Evolutionary conservation across 345 rosid genomes (phyloP), one percentile per base, ranked within the genome.

Genomic region (Hypericum androsaemum): DNA sequence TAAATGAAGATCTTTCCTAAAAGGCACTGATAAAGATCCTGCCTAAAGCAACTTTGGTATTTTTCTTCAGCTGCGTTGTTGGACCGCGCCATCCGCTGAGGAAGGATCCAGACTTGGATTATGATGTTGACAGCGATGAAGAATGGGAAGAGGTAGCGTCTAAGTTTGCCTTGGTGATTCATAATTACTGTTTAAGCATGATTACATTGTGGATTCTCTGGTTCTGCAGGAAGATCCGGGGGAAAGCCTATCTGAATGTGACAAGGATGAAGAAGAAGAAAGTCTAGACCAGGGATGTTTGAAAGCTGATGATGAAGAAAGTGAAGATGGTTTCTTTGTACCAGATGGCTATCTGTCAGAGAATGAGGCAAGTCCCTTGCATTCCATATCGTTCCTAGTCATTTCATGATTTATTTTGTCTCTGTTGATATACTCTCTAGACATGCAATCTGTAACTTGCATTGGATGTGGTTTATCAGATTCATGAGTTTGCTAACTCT

Each of bases 341-440:
- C 97, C 98, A 55, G 94, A 92, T 76, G 98, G 98, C 16, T 92
- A 92, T 74, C 81, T 92, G 54, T 92, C 97, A 32, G 90, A 92
- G 65, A 78, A 88, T 61, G 97, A 92, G 95, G 98, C 85, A 62
- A 16, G 51, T 22, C 32, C 4, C 32, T 22, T 22, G 32, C 4
- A 4, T 22, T 22, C 32, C 32, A 22, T 22, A 22, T 22, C 32
- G 4, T 22, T 22, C 32, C 32, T 22, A 22, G 32, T 22, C 32
- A 22, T 22, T 4, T 22, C 32, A 4, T 22, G 32, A 22, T 22
- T 22, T 1, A 22, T 22, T 49, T 4, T 49, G 38, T 12, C 38
- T 49, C 37, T 32, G 12, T 17, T 49, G 11, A 11, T 50, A 17
- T 22, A 22, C 32, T 22, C 4, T 22, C 32, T 22, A 22, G 32